These are phyloP conservation scores for Dryadomyces sulphureus DNA, from an alignment of 2,329 filamentous ascomycete species.

Conservation along the genomic window DNA sequence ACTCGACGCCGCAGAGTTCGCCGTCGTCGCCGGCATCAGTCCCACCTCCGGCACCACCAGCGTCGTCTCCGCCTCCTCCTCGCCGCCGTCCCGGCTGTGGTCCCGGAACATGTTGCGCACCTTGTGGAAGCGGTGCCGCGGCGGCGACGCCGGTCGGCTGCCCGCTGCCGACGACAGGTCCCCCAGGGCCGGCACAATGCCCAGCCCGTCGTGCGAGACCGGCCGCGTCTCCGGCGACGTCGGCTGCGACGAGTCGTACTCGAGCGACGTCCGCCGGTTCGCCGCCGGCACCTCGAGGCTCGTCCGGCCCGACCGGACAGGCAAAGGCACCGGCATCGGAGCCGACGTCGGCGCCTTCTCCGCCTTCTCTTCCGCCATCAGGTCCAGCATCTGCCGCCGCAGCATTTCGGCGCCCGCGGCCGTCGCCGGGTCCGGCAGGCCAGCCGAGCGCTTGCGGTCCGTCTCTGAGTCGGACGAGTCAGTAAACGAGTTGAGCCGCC, in stretches of 20 bases:
- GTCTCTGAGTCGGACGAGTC: conserved; percentile 48
- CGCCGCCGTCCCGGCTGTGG: conserved; percentile 30
- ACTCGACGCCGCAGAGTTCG: not conserved
- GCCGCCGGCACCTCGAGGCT: conserved; percentile 33
- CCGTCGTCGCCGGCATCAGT: not conserved
- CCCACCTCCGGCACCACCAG: not conserved
- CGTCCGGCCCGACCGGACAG: conserved; percentile 18
- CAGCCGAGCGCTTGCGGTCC: conserved; percentile 20
- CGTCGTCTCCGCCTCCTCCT: conserved; percentile 1
- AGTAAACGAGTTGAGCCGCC: conserved; percentile 39
- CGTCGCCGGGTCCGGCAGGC: conserved; percentile 25
- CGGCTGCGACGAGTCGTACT: conserved; percentile 29
- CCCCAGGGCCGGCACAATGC: conserved; percentile 42
- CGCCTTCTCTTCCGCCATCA: conserved; percentile 38
- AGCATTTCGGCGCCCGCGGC: conserved; percentile 37
- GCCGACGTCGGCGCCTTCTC: conserved; percentile 15
- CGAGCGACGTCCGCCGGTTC: conserved; percentile 24
- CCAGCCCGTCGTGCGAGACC: conserved; percentile 23
- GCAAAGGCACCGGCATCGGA: not conserved
- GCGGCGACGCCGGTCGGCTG: conserved; percentile 50
- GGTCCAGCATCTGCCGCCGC: conserved; percentile 47
- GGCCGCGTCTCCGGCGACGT: conserved; percentile 37
- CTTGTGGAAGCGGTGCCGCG: conserved; percentile 41
- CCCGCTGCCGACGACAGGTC: conserved; percentile 47
- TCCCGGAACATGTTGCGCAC: conserved; percentile 42